These are phyloP conservation scores for Salvia rosmarinus DNA, from an alignment of 257 asterid species.

Conservation along the genomic window DNA sequence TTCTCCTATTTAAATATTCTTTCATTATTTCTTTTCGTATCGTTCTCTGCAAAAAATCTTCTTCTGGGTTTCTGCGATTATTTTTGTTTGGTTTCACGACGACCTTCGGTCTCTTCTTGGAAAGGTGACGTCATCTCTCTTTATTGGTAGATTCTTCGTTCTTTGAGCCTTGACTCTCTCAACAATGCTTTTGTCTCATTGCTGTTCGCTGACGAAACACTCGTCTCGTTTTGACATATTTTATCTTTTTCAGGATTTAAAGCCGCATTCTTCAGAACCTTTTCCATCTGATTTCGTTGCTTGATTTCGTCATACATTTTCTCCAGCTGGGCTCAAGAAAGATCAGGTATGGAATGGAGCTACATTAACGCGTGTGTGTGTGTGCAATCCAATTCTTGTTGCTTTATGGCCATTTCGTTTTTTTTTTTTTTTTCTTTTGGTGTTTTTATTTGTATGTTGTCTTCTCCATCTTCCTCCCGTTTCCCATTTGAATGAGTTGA, in stretches of 20 bases:
- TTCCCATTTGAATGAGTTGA: neutral
- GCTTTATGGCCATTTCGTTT: neutral
- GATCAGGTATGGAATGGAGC: constrained; percentile 32
- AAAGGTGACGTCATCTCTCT: constrained; percentile 48
- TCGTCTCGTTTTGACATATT: neutral
- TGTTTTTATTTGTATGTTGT: neutral
- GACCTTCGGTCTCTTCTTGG: constrained; percentile 6
- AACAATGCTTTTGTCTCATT: constrained; percentile 35
- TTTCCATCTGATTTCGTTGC: constrained; percentile 18
- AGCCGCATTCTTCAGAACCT: constrained; percentile 33
- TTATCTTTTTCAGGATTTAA: constrained; percentile 29
- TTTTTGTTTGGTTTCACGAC: neutral
- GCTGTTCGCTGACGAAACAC: constrained; percentile 35
- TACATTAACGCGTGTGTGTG: neutral
- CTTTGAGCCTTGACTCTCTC: constrained; percentile 46
- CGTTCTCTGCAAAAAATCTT: constrained; percentile 5
- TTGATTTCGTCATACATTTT: constrained; percentile 20
- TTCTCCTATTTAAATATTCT: neutral
- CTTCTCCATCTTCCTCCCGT: too few species aligned
- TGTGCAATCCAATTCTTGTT: neutral
- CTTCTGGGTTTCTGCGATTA: constrained; percentile 29
- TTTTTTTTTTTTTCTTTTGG: neutral
- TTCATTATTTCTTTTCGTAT: constrained; percentile 1
- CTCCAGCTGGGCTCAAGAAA: constrained; percentile 31
- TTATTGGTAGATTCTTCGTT: constrained; percentile 32